Evolutionary conservation across 148 eudicot species (phyloP), one percentile per base, ranked within the genome.

Genomic region (Simmondsia chinensis): DNA sequence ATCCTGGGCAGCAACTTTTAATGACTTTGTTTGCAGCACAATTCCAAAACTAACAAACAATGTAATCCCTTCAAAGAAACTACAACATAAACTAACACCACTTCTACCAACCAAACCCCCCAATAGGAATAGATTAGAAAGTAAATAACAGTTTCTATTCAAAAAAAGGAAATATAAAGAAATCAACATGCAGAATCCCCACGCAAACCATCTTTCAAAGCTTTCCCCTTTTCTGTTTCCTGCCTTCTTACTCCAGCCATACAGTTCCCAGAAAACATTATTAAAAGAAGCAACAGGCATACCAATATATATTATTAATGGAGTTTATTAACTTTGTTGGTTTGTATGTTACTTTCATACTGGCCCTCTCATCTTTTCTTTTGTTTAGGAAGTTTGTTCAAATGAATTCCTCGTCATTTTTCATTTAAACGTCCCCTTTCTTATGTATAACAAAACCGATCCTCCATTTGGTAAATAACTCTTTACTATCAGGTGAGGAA

Each of bases 61-160:
- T 22, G 57, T 27, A 60, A 65, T 80, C 56, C 72, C 96, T 87
- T 83, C 68, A 75, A 83, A 76, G 75, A 50, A 77, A 76, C 81
- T 76, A 75, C 64, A 86, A 50, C 6, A 49, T 54, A 50, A 79
- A 72, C 82, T 34, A 74, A 69, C 81, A 43, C 83, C 88, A 83
- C 88, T 77, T 42, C 46, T 64, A 79, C 73, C 96, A 66, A 87
- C 77, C 83, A 64, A 63, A 67, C 61, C 63, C 55, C 55, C 60
- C n/a, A 59, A 32, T 50, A 67, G 31, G 48, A 39, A 49, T 22
- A 41, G 50, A 43, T 58, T 18, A 31, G 51, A 58, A 43, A 50
- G 52, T 43, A 32, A 56, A 58, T n/a, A 54, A 52, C 27, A 56
- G 57, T 34, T 48, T 49, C 27, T 57, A 69, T 56, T 46, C 22